A percentile compares a stretch with the other conserved stretches of the same genome.
These are phyloP conservation scores for Tetradesmus obliquus DNA, from an alignment of 139 green algal genomes.

Conservation along the genomic window DNA sequence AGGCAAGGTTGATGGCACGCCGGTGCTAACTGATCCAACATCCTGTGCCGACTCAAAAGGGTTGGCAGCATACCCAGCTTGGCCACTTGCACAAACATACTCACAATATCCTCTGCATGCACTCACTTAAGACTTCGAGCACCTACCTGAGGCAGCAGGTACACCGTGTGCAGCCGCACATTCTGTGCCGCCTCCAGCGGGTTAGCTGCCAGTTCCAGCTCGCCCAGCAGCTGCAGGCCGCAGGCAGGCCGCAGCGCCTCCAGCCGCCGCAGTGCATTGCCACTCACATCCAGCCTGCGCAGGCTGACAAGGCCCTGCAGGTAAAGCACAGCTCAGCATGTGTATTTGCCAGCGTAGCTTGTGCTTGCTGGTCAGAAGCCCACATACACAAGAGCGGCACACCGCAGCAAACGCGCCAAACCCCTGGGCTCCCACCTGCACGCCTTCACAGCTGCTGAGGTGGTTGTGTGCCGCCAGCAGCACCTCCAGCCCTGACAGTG, in stretches of 20 bases:
- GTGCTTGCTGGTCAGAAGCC: background rate
- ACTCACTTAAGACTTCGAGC: background rate
- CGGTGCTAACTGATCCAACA: too few relatives aligned
- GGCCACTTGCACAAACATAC: too few relatives aligned
- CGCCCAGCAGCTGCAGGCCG: slow-evolving; percentile 42
- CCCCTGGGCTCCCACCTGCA: slow-evolving; percentile 22
- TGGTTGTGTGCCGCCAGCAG: slow-evolving; percentile 54
- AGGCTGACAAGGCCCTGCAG: slow-evolving; percentile 35
- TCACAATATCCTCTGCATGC: too few relatives aligned
- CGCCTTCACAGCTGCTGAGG: slow-evolving; percentile 40
- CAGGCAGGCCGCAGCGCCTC: slow-evolving; percentile 47
- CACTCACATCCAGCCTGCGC: slow-evolving; percentile 54
- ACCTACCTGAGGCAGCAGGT: slow-evolving; percentile 63
- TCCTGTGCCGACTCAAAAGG: too few relatives aligned
- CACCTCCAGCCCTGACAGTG: slow-evolving; percentile 47
- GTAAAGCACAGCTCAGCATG: background rate
- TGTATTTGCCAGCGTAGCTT: too few relatives aligned
- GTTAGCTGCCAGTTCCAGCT: slow-evolving; percentile 53
- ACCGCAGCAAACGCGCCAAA: background rate
- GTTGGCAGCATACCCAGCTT: too few relatives aligned
- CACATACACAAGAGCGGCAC: background rate
- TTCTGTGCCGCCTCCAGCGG: slow-evolving; percentile 44
- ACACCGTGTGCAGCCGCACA: slow-evolving; percentile 61
- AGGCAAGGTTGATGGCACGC: background rate
- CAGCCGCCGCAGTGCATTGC: slow-evolving; percentile 57